Conservation (phyloP, 2,329 filamentous ascomycete genomes). For the Chalara sp. region DNA sequence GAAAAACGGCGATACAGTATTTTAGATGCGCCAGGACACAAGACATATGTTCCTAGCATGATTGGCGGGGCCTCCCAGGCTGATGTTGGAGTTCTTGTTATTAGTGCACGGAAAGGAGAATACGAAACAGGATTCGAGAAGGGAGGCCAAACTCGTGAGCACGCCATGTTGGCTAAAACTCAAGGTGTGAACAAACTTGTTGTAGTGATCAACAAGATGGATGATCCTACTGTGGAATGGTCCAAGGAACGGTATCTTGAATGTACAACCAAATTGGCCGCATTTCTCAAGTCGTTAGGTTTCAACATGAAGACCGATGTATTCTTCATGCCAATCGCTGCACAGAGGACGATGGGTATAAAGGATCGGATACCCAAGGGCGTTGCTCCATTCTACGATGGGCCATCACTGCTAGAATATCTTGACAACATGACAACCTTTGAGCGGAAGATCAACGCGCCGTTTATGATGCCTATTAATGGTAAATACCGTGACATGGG, state of each 20-base stretch:
- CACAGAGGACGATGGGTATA: conserved; percentile 78
- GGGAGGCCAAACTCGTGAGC: conserved; percentile 94
- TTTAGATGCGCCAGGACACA: conserved; percentile 93
- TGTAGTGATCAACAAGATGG: conserved; percentile 98
- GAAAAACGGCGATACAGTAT: conserved; percentile 96
- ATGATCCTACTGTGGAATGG: conserved; percentile 94
- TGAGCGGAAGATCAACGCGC: conserved; percentile 92
- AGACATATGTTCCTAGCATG: conserved; percentile 98
- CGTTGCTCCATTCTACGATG: conserved; percentile 75
- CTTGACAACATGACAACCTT: conserved; percentile 89
- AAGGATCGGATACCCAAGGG: conserved; percentile 79
- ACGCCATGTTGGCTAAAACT: conserved; percentile 95
- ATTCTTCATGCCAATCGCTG: conserved; percentile 92
- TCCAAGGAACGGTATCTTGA: conserved; percentile 88
- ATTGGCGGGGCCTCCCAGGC: conserved; percentile 92
- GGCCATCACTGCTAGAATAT: conserved; percentile 88
- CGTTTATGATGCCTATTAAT: conserved; percentile 98
- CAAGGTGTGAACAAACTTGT: conserved; percentile 96
- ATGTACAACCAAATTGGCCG: conserved; percentile 79
- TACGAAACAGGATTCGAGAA: conserved; percentile 98
- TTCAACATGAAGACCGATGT: conserved; percentile 94
- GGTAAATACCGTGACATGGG: conserved; percentile 97
- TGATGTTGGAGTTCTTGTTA: conserved; percentile 91
- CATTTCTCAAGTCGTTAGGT: conserved; percentile 85
- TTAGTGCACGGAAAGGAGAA: conserved; percentile 93